Evolutionary conservation across 2,329 filamentous ascomycete species (phyloP), one percentile per base, ranked within the genome.

Genomic region (Penicillium freii): DNA sequence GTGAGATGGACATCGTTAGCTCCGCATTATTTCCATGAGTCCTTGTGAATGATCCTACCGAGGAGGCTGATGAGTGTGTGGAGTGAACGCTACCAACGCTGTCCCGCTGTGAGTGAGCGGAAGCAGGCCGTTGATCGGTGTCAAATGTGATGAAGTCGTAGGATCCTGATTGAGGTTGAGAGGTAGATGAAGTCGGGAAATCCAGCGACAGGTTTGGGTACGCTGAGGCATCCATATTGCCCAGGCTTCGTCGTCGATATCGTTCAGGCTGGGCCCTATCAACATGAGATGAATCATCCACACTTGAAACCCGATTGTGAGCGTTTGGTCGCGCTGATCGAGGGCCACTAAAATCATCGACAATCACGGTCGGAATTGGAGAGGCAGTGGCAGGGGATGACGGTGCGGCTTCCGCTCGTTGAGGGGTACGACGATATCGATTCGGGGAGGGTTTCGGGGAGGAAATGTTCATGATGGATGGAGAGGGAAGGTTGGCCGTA

Each of bases 191-290:
- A 10, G 70, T 64, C 1, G 73, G 74, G 58, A 66, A 60, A 61
- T 68, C 68, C 53, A 69, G 71, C 59, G 69, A 70, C 38, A 74
- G 59, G 51, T 70, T 72, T 31, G 71, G 70, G 56, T 77, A 66
- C 57, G 73, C 70, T 51, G 73, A 69, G 43, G 74, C 75, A 63
- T 83, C 80, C 59, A 88, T 77, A 56, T 85, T 88, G 63, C 90
- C 90, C 77, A 95, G 84, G 75, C 92, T 97, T 64, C 92, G 86
- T 70, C 92, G 86, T 66, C 92, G 84, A 75, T 92, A 89, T 69
- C 90, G 84, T 75, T 93, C 91, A 19, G 84, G 80, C 80, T 85
- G 66, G 81, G 79, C 58, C 43, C 67, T 69, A 44, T 75, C 70
- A 5, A 60, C 59, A 36, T 91, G 69, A 55, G 86, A 83, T 70